Evolutionary conservation across 331 rosid genomes (phyloP).

Genomic region (Quercus lobata): DNA sequence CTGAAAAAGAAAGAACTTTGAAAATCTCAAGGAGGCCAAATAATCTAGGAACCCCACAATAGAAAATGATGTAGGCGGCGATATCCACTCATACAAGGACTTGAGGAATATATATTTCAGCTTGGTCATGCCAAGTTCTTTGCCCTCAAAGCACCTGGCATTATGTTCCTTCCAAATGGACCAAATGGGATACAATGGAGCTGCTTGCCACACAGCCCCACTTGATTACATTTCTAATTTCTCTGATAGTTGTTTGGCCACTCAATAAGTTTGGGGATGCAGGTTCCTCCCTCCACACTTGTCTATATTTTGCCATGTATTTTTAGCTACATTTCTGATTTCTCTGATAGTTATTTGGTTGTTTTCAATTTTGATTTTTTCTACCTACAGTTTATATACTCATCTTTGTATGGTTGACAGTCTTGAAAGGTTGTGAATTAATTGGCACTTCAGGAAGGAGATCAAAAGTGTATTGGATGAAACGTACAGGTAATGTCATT

Average conservation of each 20-base stretch:
- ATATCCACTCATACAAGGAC: too few species aligned
- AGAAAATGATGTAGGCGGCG: too few species aligned
- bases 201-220: too few species aligned
- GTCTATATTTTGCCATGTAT: neutral
- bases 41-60: too few species aligned
- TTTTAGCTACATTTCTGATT: neutral
- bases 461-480: constrained; percentile 61
- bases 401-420: constrained; percentile 62
- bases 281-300: constrained; percentile 36
- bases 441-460: constrained; percentile 61
- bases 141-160: too few species aligned
- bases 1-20: too few species aligned
- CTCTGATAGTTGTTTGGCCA: neutral
- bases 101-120: too few species aligned
- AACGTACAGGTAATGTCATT: constrained; percentile 54
- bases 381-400: constrained; percentile 57
- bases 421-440: constrained; percentile 72
- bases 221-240: constrained; percentile 4
- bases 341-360: neutral
- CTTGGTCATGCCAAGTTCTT: too few species aligned
- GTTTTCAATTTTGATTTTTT: neutral
- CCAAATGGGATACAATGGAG: too few species aligned
- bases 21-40: too few species aligned
- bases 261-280: constrained; percentile 59
- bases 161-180: too few species aligned